phyloP scores from a whole-genome alignment of 1,139 yeast genomes.

The Saccharomyces uvarum region DNA sequence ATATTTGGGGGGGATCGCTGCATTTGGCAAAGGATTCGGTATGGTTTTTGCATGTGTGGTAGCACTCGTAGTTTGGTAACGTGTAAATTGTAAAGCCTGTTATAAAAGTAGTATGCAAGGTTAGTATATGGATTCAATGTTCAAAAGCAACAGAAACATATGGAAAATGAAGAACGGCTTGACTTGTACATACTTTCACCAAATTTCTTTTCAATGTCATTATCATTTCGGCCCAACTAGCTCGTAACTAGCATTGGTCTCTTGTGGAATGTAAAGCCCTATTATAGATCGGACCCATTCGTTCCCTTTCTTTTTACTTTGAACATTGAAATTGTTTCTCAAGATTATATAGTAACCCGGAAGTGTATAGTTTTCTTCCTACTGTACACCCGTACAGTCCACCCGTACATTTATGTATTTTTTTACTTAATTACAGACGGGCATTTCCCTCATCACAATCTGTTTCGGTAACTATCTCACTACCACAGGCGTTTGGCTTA shows the following conservation, averaged over 20 bases:
- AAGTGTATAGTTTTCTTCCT: not conserved
- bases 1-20: conserved; percentile 44
- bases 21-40: conserved; percentile 17
- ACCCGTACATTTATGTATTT: not conserved
- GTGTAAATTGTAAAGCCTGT: not conserved
- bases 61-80: not conserved
- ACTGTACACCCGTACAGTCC: not conserved
- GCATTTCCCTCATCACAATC: not conserved
- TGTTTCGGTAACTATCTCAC: not conserved
- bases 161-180: not conserved
- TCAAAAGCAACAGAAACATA: not conserved
- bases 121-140: not conserved
- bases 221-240: not conserved
- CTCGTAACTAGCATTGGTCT: not conserved
- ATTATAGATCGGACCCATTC: not conserved
- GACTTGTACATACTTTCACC: not conserved
- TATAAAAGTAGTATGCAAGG: not conserved
- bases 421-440: not conserved
- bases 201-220: not conserved
- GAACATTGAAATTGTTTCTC: not conserved
- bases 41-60: not conserved
- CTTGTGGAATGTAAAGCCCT: not conserved
- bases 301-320: not conserved
- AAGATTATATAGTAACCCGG: not conserved
- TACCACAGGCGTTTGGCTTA: not conserved